phyloP scores from a whole-genome alignment of 352 stramenopile genomes.

The Blastocystis sp. region DNA sequence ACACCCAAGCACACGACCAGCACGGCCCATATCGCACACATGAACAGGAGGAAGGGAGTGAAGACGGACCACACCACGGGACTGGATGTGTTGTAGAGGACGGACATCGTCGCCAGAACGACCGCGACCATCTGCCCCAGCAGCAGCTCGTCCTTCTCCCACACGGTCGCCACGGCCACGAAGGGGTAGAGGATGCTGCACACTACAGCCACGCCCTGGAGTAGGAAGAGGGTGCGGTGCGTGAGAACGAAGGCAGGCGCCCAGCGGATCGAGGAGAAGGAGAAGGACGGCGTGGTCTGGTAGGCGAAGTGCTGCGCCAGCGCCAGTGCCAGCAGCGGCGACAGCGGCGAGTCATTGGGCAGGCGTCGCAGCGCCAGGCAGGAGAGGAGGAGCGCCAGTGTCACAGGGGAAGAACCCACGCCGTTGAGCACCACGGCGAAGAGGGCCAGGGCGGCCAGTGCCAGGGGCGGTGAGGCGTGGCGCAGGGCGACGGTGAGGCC shows the following conservation, averaged over 20 bases:
- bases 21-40: not conserved
- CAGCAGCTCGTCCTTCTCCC: not conserved
- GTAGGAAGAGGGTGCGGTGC: not conserved
- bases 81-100: conserved; percentile 34
- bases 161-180: not conserved
- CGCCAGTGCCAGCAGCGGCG: not conserved
- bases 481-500: not conserved
- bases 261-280: conserved; percentile 40
- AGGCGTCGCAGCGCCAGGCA: not conserved
- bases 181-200: conserved; percentile 33
- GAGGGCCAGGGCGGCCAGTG: not conserved
- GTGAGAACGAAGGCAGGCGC: conserved; percentile 51
- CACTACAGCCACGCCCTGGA: conserved; percentile 9
- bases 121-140: conserved; percentile 9
- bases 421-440: not conserved
- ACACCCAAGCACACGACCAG: not conserved
- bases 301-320: conserved; percentile 35
- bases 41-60: conserved; percentile 43
- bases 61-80: conserved; percentile 56
- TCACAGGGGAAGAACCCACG: not conserved
- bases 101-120: not conserved
- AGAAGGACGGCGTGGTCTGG: not conserved
- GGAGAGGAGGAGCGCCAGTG: not conserved
- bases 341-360: not conserved
- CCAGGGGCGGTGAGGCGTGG: not conserved